A percentile compares a stretch with the other conserved stretches of the same genome.
Evolutionary conservation across 176 grass and related monocot genomes (phyloP).

Genomic region (Areca catechu): DNA sequence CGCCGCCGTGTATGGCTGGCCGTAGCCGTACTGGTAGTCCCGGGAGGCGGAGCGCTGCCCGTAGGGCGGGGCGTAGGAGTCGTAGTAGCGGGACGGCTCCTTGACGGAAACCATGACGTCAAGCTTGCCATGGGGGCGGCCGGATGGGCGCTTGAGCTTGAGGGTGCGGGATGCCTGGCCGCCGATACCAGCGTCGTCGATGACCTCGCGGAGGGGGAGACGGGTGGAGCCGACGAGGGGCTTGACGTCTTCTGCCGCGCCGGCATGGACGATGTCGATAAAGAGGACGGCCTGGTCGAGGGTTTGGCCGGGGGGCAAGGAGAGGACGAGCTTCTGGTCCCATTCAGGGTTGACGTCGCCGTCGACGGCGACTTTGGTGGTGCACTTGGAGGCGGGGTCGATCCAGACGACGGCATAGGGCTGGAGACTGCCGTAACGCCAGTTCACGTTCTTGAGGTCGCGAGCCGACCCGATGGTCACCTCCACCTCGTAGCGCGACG

Average conservation of each 20-base stretch:
- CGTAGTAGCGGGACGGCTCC: conserved; percentile 39
- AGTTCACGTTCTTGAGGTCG: conserved; percentile 77
- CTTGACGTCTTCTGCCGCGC: conserved; percentile 41
- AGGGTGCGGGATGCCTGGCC: conserved; percentile 25
- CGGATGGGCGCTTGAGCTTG: conserved; percentile 66
- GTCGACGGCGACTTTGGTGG: conserved; percentile 50
- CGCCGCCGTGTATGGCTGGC: conserved; percentile 5
- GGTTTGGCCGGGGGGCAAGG: conserved; percentile 19
- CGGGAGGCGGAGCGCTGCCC: neutral
- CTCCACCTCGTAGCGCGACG: conserved; percentile 48
- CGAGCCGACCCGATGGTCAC: conserved; percentile 44
- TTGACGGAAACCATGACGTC: conserved; percentile 44
- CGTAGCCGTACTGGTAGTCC: conserved; percentile 25
- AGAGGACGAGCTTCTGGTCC: conserved; percentile 59
- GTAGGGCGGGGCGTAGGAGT: conserved; percentile 12
- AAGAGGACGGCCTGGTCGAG: conserved; percentile 45
- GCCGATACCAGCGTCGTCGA: conserved; percentile 51
- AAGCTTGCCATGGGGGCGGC: conserved; percentile 52
- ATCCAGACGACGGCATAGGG: conserved; percentile 59
- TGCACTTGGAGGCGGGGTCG: conserved; percentile 38
- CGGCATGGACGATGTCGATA: conserved; percentile 78
- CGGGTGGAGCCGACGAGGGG: conserved; percentile 63
- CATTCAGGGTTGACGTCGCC: conserved; percentile 36
- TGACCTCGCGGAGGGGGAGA: conserved; percentile 50
- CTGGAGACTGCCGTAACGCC: conserved; percentile 53